phyloP scores from a whole-genome alignment of 495 filamentous ascomycete genomes.

The Penicillium bovifimosum region DNA sequence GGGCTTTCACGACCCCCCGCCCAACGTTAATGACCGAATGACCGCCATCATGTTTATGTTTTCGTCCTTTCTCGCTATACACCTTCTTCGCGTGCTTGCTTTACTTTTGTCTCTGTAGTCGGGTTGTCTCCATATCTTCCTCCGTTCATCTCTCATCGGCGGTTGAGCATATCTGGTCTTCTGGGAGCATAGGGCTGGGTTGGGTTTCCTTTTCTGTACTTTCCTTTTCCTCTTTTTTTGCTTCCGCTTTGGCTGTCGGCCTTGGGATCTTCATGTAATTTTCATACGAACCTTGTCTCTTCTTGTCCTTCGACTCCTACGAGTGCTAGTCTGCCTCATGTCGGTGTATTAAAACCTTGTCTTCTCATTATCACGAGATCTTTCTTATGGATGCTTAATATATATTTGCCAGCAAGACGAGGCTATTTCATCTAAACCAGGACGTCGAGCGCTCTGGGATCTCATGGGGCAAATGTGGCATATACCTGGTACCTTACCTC shows the following conservation, averaged over 20 bases:
- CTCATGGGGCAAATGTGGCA: too few relatives aligned
- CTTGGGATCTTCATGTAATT: constrained; percentile 16
- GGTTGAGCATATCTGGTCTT: constrained; percentile 17
- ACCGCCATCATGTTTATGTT: constrained; percentile 20
- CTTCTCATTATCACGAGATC: not conserved
- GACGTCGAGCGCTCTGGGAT: too few relatives aligned
- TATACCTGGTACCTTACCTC: too few relatives aligned
- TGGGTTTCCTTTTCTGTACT: constrained; percentile 14
- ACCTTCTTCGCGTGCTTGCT: constrained; percentile 9
- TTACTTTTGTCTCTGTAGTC: constrained; percentile 17
- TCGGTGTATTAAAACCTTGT: not conserved
- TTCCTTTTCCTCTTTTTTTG: constrained; percentile 1
- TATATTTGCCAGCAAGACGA: not conserved
- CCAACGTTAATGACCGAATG: constrained; percentile 37
- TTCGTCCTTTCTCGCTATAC: constrained; percentile 12
- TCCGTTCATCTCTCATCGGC: constrained; percentile 5
- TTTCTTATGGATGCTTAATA: not conserved
- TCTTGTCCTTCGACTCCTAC: too few relatives aligned
- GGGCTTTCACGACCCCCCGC: constrained; percentile 38
- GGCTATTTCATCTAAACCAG: too few relatives aligned
- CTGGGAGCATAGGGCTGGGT: constrained; percentile 14
- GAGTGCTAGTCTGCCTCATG: not conserved
- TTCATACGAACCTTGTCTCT: constrained; percentile 15
- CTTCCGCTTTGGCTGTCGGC: constrained; percentile 6
- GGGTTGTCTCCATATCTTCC: constrained; percentile 10